Conservation (phyloP, 495 filamentous ascomycete genomes). For the Staphylotrichum longicolle region DNA sequence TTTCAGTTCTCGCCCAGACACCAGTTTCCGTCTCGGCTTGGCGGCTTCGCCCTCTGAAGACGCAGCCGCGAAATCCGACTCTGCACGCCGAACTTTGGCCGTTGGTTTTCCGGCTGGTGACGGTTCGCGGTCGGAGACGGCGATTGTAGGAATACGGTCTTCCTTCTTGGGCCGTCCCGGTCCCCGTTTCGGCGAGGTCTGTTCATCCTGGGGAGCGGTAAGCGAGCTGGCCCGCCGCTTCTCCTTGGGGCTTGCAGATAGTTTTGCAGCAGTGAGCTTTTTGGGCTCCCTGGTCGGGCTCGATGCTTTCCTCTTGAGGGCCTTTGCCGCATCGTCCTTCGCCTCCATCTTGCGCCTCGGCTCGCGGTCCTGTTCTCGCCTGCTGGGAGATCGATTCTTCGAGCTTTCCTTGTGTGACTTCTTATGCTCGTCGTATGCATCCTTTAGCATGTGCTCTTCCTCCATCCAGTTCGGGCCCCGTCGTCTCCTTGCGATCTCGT, state of each 20-base stretch:
- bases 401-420: conserved; percentile 43
- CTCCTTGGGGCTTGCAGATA: conserved; percentile 42
- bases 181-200: conserved; percentile 47
- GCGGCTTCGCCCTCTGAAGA: conserved; percentile 53
- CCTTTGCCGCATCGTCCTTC: conserved; percentile 36
- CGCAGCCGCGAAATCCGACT: conserved; percentile 46
- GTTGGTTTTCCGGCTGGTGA: conserved; percentile 45
- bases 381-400: conserved; percentile 52
- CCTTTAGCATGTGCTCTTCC: conserved; percentile 77
- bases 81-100: conserved; percentile 45
- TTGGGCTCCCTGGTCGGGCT: conserved; percentile 49
- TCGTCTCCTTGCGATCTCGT: conserved; percentile 76
- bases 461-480: conserved; percentile 86
- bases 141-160: conserved; percentile 43
- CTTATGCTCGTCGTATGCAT: conserved; percentile 67
- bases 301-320: conserved; percentile 49
- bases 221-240: conserved; percentile 42
- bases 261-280: conserved; percentile 33
- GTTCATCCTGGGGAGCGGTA: conserved; percentile 39
- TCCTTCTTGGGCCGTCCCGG: conserved; percentile 51
- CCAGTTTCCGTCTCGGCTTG: conserved; percentile 59
- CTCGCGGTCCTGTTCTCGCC: conserved; percentile 59
- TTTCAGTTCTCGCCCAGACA: conserved; percentile 58
- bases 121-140: conserved; percentile 53
- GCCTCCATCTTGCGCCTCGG: conserved; percentile 48